Evolutionary conservation across 2,329 filamentous ascomycete genomes (phyloP).

Genomic region (Colletotrichum spinosum): DNA sequence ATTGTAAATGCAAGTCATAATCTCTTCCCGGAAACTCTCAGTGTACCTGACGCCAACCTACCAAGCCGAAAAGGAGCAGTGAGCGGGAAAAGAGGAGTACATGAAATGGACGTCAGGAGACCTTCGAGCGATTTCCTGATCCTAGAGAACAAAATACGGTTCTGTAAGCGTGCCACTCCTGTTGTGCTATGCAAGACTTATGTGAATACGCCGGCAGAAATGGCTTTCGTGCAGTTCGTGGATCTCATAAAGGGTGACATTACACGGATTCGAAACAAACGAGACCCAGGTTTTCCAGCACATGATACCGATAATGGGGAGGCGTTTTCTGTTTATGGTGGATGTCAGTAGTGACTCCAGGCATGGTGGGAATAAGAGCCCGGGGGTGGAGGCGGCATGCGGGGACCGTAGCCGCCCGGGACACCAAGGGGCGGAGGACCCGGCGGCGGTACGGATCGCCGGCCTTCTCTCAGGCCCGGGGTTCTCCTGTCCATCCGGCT

Average conservation of each 20-base stretch:
- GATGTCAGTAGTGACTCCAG: constrained; percentile 15
- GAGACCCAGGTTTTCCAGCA: constrained; percentile 12
- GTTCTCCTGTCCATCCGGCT: constrained; percentile 51
- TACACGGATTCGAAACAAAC: not conserved
- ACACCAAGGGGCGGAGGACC: constrained; percentile 24
- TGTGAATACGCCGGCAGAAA: constrained; percentile 12
- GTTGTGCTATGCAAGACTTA: constrained; percentile 20
- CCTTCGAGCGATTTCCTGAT: too few relatives aligned
- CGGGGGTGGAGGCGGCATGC: constrained; percentile 23
- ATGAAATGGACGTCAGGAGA: too few relatives aligned
- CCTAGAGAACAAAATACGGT: not conserved
- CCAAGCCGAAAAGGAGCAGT: too few relatives aligned
- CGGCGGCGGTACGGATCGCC: constrained; percentile 31
- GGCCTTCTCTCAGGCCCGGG: constrained; percentile 45
- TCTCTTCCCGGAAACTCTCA: too few relatives aligned
- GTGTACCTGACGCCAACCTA: too few relatives aligned
- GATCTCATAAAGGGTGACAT: constrained; percentile 17
- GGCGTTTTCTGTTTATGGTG: not conserved
- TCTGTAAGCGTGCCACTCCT: constrained; percentile 17
- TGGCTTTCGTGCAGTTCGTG: constrained; percentile 30
- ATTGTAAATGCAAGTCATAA: too few relatives aligned
- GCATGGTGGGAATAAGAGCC: constrained; percentile 20
- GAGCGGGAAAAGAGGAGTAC: too few relatives aligned
- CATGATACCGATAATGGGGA: not conserved
- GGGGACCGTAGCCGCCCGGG: constrained; percentile 18